phyloP scores from a whole-genome alignment of 805 yeast genomes.

The Cephaloascus fragrans region DNA sequence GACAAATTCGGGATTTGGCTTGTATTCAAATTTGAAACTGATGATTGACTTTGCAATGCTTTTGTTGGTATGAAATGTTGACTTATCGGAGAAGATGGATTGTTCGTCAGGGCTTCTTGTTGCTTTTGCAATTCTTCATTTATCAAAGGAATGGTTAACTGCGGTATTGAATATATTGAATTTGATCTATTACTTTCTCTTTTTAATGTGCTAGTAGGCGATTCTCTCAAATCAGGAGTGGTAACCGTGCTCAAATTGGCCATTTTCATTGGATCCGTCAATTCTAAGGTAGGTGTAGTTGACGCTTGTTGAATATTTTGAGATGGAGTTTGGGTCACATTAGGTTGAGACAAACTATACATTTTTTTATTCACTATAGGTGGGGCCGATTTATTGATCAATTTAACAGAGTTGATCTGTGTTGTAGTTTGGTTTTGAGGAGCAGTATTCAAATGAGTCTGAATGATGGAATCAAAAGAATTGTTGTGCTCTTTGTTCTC shows the following conservation, averaged over 20 bases:
- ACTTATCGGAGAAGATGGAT: not conserved
- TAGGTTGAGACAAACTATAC: not conserved
- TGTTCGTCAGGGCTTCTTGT: not conserved
- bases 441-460: not conserved
- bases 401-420: not conserved
- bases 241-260: no score
- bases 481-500: not conserved
- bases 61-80: not conserved
- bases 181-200: conserved; percentile 1
- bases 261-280: not conserved
- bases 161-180: conserved; percentile 2
- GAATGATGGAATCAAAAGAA: not conserved
- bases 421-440: not conserved
- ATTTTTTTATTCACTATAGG: no score
- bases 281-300: no score
- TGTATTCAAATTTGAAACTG: not conserved
- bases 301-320: no score
- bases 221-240: no score
- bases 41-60: not conserved
- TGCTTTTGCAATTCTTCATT: not conserved
- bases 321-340: not conserved
- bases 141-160: not conserved
- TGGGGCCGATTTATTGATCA: not conserved
- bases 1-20: not conserved
- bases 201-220: not conserved